Base-by-base conservation (phyloP, 768 basidiomycete genomes). In the Tricholoma terreum region DNA sequence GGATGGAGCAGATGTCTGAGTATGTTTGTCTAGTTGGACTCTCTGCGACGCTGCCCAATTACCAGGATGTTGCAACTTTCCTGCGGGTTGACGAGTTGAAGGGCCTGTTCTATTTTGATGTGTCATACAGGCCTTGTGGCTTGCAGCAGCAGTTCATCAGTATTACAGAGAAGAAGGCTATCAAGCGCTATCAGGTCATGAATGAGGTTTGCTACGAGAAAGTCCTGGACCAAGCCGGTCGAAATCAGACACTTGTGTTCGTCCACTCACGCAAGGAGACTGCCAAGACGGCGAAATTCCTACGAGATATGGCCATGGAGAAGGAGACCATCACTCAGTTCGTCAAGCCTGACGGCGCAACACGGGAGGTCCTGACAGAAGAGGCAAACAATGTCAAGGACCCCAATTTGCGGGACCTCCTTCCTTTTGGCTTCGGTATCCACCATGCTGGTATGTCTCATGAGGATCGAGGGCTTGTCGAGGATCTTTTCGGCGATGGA, bases 191-290 rank as follows among this genome's bases (percentile, higher is more conserved):
- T 68, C 96, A 98, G 70, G 86, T 98, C 59, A 95, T 92, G 82
- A 99, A 99, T 72, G 95, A 98, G 69, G 94, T 98, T 19, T 96
- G 95, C 73, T 99, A 99, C 77, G 96, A 98, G 72, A 99, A 98
- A 76, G 90, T 98, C 2, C 83, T 98, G 21, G 94, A 98, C 62
- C 93, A 98, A 65, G 84, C 78, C 0, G 80, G 80, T 9, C 93
- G 92, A 77, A 92, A 95, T 59, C 94, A 96, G 69, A 91, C 90
- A 0, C 81, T 98, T 36, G 94, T 98, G 11, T 99, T 99, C 65
- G 97, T 99, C 0, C 97, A 99, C 70, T 98, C 96, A 33, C 84
- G 96, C 42, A 99, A 99, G 74, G 97, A 98, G 75, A 98, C 97
- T 99, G 91, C 93, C 19, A 98, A 98, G 78, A 98, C 96, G 0